Evolutionary conservation across 202 grass and related monocot species (phyloP), one percentile per base, ranked within the genome.

Genomic region (Panicum virgatum): DNA sequence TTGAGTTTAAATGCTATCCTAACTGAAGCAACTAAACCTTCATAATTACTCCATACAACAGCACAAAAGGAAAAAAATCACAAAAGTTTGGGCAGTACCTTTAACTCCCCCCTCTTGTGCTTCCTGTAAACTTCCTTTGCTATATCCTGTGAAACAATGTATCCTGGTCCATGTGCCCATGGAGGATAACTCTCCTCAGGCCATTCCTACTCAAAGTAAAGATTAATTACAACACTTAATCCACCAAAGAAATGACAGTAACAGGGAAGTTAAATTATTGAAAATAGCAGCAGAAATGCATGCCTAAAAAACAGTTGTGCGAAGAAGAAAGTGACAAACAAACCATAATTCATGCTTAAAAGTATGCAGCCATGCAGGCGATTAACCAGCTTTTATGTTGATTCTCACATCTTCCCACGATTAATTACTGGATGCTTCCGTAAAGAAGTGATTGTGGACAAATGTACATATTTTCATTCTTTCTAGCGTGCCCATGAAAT

Each of bases 111-210:
- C 53, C 25, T 88, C 72, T 92, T 93, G 77, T 96, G 91, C 78
- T 96, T 79, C 72, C 83, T 84, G 84, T 92, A 84, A 37, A 98
- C 87, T 82, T 86, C 80, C 70, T 87, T 90, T 23, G 96, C 96
- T 81, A 98, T 93, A 62, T 96, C 92, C 76, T 78, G 61, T 68
- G 96, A 96, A 54, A 98, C 87, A 63, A 96, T 87, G 82, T 98
- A 98, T 53, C 96, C 96, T 16, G 96, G 96, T 23, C 96, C 96
- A 90, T 98, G 92, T 29, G 96, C 96, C 96, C 96, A 98, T 56
- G 96, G 87, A 85, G 92, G 96, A 69, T 98, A 98, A 27, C 76
- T 98, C 69, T 93, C 92, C 69, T 87, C 92, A 39, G 90, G 83
- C 90, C 91, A 98, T 96, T 98, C 96, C 96, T 98, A 84, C 62